Evolutionary conservation across 352 stramenopile species (phyloP), one percentile per base, ranked within the genome.

Genomic region (Globisporangium nagaii): DNA sequence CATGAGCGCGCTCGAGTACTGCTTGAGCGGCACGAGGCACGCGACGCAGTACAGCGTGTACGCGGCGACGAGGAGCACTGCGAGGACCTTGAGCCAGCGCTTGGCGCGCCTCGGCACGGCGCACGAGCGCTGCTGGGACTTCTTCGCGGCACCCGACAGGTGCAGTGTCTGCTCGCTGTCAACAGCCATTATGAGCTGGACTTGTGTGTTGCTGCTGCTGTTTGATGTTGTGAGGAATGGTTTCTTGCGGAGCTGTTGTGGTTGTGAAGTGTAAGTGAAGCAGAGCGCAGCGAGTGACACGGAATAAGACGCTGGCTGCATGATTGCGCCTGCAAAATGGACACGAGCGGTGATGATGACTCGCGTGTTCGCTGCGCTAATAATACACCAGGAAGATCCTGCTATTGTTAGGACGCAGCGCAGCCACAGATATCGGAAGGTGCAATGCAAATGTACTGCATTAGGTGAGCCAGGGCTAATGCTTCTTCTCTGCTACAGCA

Each of bases 11-110:
- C 45, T 34, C 2, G 75, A 54, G 31, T 67, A 65, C 31, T 66
- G 25, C 65, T 86, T 82, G 37, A 89, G 44, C 2, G 78, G 73
- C 20, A 88, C 44, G 12, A 73, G 13, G 4, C 40, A 39, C 31
- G 70, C 48, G 15, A 89, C 22, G 13, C 49, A 22, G 2, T 51
- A 64, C 4, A 70, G 37, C 4, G 31, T 45, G 1, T 22, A 58
- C 28, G 58, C 48, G 4, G 40, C 40, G 7, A 67, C 19, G 15
- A 41, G 36, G n/a, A 63, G 55, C 31, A 45, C 64, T 8, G 46
- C 20, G 3, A 37, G 49, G 2, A 60, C 17, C 24, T 75, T 76
- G 53, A 79, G 27, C 47, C 73, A 68, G 44, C 52, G 60, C 53
- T 49, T 56, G 53, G 37, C 17, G 24, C 48, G 20, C 9, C 46